Evolutionary conservation across 108 stramenopile genomes (phyloP).

Genomic region (Nitzschia palea): DNA sequence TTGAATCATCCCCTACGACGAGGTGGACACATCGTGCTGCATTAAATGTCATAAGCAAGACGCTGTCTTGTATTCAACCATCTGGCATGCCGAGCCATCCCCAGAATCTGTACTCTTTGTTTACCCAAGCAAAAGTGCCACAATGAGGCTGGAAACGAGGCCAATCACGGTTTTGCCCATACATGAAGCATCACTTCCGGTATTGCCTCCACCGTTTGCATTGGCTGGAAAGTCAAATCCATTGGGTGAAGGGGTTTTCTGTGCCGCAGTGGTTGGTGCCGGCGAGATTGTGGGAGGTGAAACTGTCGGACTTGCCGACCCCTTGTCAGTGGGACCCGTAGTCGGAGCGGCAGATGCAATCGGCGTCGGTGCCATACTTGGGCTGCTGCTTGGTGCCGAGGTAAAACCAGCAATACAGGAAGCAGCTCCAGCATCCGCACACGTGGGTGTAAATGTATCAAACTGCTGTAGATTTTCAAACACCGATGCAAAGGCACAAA

Average conservation of each 20-base stretch:
- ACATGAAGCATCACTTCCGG: no score
- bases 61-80: no score
- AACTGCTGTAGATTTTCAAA: conserved; percentile 38
- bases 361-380: neutral
- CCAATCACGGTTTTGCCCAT: no score
- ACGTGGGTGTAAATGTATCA: conserved; percentile 31
- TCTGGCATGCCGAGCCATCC: no score
- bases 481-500: conserved; percentile 30
- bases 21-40: no score
- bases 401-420: conserved; percentile 15
- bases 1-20: no score
- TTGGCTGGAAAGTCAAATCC: no score
- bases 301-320: neutral
- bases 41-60: no score
- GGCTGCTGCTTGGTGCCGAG: conserved; percentile 10
- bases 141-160: no score
- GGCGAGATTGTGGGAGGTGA: conserved; percentile 12
- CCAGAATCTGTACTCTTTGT: no score
- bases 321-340: neutral
- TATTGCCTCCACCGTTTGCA: no score
- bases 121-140: no score
- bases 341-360: conserved; percentile 10
- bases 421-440: conserved; percentile 6
- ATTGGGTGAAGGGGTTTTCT: neutral
- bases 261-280: conserved; percentile 14